Evolutionary conservation across 768 basidiomycete genomes (phyloP).

Genomic region (Panellus pusillus): DNA sequence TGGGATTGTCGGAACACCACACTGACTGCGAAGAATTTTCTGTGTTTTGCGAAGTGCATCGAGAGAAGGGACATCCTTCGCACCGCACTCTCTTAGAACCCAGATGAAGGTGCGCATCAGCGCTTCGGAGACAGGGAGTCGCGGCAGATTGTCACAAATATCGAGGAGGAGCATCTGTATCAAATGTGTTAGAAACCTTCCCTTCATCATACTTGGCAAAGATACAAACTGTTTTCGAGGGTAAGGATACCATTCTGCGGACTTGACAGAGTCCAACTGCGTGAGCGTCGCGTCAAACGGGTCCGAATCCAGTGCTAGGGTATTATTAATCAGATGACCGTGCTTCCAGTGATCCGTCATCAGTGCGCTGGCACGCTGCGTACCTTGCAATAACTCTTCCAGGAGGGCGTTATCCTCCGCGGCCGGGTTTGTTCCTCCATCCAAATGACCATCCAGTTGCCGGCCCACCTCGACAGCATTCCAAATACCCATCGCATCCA

Average conservation of each 20-base stretch:
- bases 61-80: slow-evolving; percentile 22
- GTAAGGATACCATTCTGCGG: slow-evolving; percentile 5
- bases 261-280: background rate
- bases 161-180: slow-evolving; percentile 25
- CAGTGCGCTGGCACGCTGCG: background rate
- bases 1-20: slow-evolving; percentile 6
- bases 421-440: background rate
- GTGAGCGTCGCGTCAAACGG: background rate
- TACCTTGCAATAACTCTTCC: background rate
- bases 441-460: slow-evolving; percentile 1
- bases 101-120: slow-evolving; percentile 21
- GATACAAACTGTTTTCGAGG: slow-evolving; percentile 1
- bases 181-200: background rate
- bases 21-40: background rate
- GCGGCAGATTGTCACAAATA: slow-evolving; percentile 23
- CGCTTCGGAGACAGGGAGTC: slow-evolving; percentile 18
- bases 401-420: background rate
- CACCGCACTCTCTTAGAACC: slow-evolving; percentile 21
- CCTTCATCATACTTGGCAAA: background rate
- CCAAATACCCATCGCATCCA: slow-evolving; percentile 3
- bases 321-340: background rate
- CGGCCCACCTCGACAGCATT: background rate
- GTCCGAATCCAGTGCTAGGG: background rate
- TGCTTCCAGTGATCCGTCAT: background rate
- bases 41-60: slow-evolving; percentile 14